phyloP scores from a whole-genome alignment of 192 early-diverging fungal genomes.

The Anaeromyces robustus region DNA sequence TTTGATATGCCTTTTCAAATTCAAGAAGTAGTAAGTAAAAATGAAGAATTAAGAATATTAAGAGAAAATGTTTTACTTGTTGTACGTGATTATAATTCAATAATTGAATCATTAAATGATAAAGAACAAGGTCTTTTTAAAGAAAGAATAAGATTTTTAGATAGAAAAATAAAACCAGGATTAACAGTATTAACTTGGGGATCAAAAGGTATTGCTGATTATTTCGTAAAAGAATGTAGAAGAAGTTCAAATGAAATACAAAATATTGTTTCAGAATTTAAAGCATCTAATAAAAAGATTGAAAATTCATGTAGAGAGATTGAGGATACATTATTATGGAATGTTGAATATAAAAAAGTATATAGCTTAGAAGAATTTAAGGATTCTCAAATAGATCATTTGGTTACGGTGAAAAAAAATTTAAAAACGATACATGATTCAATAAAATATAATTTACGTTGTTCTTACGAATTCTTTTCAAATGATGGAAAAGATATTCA shows the following conservation, averaged over 20 bases:
- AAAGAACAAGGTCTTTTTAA: conserved; percentile 34
- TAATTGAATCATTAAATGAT: conserved; percentile 31
- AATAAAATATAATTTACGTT: conserved; percentile 11
- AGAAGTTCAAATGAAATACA: conserved; percentile 38
- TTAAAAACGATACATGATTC: conserved; percentile 21
- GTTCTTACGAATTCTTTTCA: conserved; percentile 18
- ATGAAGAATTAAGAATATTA: conserved; percentile 36
- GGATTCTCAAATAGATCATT: conserved; percentile 20
- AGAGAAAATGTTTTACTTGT: conserved; percentile 45
- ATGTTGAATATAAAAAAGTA: conserved; percentile 38
- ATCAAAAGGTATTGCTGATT: conserved; percentile 43
- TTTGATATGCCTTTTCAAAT: conserved; percentile 41
- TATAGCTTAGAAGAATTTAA: conserved; percentile 44
- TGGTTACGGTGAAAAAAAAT: conserved; percentile 17
- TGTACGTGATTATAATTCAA: conserved; percentile 46
- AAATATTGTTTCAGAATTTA: conserved; percentile 36
- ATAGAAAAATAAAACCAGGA: conserved; percentile 50
- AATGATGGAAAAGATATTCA: conserved; percentile 43
- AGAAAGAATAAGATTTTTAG: conserved; percentile 43
- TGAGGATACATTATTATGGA: conserved; percentile 34
- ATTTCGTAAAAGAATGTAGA: conserved; percentile 47
- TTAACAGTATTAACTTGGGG: conserved; percentile 37
- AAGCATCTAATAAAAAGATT: conserved; percentile 23
- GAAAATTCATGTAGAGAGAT: conserved; percentile 26
- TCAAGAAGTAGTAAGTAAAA: conserved; percentile 40